These are phyloP conservation scores for Penicillium sp. DNA, from an alignment of 2,329 filamentous ascomycete genomes.

Conservation along the genomic window DNA sequence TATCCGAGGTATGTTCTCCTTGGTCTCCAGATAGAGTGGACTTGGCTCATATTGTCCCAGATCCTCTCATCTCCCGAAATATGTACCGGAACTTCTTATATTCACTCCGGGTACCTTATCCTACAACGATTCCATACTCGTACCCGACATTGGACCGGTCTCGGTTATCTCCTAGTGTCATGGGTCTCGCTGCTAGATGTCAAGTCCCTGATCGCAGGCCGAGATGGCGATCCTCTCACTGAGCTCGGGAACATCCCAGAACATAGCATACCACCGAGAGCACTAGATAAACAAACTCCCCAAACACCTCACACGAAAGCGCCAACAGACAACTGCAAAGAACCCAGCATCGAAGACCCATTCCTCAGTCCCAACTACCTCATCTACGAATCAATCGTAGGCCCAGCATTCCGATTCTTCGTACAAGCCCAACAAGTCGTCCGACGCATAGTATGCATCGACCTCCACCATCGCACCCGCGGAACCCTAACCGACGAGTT, in stretches of 20 bases:
- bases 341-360: constrained; percentile 16
- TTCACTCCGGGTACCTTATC: constrained; percentile 30
- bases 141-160: constrained; percentile 29
- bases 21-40: background rate
- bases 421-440: constrained; percentile 34
- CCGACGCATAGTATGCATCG: constrained; percentile 35
- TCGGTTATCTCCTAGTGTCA: constrained; percentile 29
- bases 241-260: constrained; percentile 27
- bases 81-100: constrained; percentile 30
- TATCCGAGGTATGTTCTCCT: constrained; percentile 31
- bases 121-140: constrained; percentile 30
- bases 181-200: constrained; percentile 37
- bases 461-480: constrained; percentile 39
- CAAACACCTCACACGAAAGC: background rate
- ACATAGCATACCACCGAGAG: background rate
- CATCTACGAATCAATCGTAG: constrained; percentile 31
- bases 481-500: constrained; percentile 39
- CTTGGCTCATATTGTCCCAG: constrained; percentile 15
- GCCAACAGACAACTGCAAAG: constrained; percentile 5
- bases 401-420: constrained; percentile 35
- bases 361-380: constrained; percentile 30
- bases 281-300: background rate
- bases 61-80: constrained; percentile 29
- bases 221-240: constrained; percentile 34
- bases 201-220: constrained; percentile 36